Base-by-base conservation (phyloP, 176 grass and related monocot species). In the Olyra latifolia region DNA sequence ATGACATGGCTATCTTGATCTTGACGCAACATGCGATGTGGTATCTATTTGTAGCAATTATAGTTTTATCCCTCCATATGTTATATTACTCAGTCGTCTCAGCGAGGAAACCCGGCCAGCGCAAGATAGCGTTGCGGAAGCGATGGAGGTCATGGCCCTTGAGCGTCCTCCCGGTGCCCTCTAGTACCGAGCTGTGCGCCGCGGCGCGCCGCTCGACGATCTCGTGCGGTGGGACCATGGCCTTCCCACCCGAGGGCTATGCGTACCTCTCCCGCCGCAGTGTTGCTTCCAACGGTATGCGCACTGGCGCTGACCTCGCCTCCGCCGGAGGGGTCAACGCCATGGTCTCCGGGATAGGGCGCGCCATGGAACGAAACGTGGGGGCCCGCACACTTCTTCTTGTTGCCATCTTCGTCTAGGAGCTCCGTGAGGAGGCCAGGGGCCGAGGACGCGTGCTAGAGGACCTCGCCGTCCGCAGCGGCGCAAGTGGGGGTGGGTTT, bases 71-170 rank as follows among this genome's bases (percentile, higher is more conserved):
- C n/a, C n/a, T n/a, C n/a, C n/a, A n/a, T n/a, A n/a, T n/a, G n/a
- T n/a, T n/a, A n/a, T n/a, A n/a, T n/a, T n/a, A n/a, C n/a, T n/a
- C n/a, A n/a, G 76, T 62, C 71, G n/a, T 83, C 70, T 85, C 82
- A 89, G 72, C 83, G 68, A 92, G 86, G 90, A 92, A 89, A 54
- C 90, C 90, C 9, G 90, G 89, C 74, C 83, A 83, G 69, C 73
- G 86, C 54, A 88, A 83, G 61, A 92, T 69, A 74, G 90, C 72
- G 62, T 92, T 85, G 78, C 90, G 86, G 35, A 92, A 82, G 60
- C 85, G 90, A 60, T 68, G 82, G 82, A 92, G 90, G 78, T 92
- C 90, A 6, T 86, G 77, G 6, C 90, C 90, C 77, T 92, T 92
- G 46, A 92, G 90, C 79, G 90, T 92, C 86, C 90, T 86, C 68